A percentile compares a stretch with the other conserved stretches of the same genome.
These are phyloP conservation scores for Botryosphaeria dothidea DNA, from an alignment of 2,329 filamentous ascomycete species.

Conservation along the genomic window DNA sequence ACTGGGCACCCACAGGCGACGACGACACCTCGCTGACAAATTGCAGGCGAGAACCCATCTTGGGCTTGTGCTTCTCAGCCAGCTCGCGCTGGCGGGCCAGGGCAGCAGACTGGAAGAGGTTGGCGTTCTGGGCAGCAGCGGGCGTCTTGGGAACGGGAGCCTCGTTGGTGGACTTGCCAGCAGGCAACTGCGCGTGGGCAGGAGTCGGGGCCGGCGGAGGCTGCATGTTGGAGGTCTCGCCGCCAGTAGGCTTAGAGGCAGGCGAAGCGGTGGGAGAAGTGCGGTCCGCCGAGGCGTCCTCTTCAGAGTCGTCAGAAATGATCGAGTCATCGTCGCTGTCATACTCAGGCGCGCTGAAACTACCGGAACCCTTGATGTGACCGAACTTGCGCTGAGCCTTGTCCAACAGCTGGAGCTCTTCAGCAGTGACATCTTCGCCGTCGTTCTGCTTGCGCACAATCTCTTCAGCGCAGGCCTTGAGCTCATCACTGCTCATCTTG, in stretches of 20 bases:
- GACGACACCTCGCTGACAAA: slow-evolving; percentile 2
- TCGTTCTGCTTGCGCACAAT: background rate
- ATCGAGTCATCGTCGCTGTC: slow-evolving; percentile 25
- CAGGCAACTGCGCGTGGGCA: slow-evolving; percentile 34
- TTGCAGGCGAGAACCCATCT: background rate
- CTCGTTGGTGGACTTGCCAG: background rate
- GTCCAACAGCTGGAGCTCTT: background rate
- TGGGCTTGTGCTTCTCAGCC: slow-evolving; percentile 18
- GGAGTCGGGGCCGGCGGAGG: slow-evolving; percentile 38
- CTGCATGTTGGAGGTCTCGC: slow-evolving; percentile 28
- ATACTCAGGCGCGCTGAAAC: slow-evolving; percentile 29
- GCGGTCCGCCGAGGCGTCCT: background rate
- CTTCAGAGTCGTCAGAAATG: background rate
- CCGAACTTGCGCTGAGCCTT: slow-evolving; percentile 19
- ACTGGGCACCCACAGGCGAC: background rate
- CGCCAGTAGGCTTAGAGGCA: slow-evolving; percentile 24
- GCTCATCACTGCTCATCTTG: background rate
- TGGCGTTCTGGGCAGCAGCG: background rate
- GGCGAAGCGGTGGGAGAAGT: background rate
- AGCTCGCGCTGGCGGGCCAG: slow-evolving; percentile 9
- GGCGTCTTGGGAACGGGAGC: background rate
- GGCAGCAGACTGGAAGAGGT: background rate
- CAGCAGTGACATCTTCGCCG: background rate
- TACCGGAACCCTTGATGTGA: slow-evolving; percentile 22
- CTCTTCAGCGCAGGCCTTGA: slow-evolving; percentile 7